Base-by-base conservation (phyloP, 495 filamentous ascomycete genomes). In the Podospora conica region DNA sequence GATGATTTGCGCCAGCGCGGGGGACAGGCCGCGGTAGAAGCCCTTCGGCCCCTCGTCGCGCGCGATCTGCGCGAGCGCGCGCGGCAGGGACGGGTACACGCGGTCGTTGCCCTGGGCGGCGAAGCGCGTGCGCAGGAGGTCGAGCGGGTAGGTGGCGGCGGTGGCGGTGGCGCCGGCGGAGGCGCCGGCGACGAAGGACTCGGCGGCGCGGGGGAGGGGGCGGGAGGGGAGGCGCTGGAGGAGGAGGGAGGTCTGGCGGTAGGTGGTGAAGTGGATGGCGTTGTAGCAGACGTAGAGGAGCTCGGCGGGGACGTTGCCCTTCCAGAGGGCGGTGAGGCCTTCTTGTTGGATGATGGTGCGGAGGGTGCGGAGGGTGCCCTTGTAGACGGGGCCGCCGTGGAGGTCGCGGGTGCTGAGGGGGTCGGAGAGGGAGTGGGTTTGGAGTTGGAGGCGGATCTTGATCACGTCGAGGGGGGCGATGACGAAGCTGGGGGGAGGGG, bases 261-360 rank as follows among this genome's bases (percentile, higher is more conserved):
- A 98, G n/a, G 90, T 80, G 9, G 88, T 88, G 84, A 98, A 98
- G 80, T 98, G 96, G 63, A 89, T 80, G 31, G 89, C 89, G 63
- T 90, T 87, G 81, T 97, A 98, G 72, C 86, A 85, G 57, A 98
- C 82, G 81, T 98, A 98, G 74, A 98, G 86, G 29, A 95, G 76
- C 79, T 97, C 95, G 25, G 95, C 95, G 62, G 95, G 92, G 66
- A 98, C 85, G 75, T 98, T 98, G 77, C 95, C 95, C 82, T 98
- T 98, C 95, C 95, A 98, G 59, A 98, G 85, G 60, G 86, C 94
- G 2, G 89, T 88, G 67, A 97, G 75, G 15, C 95, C 94, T 74
- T 98, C 94, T 64, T 90, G 78, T 23, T 77, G 78, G 53, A 93
- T 69, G 73, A 98, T 97, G 27, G 86, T 80, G 53, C 83, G 83